Percentiles rank a stretch among this genome's conserved stretches.
Evolutionary conservation across 1,284 basidiomycete genomes (phyloP).

Genomic region (Anthracocystis panici-leucophaei): DNA sequence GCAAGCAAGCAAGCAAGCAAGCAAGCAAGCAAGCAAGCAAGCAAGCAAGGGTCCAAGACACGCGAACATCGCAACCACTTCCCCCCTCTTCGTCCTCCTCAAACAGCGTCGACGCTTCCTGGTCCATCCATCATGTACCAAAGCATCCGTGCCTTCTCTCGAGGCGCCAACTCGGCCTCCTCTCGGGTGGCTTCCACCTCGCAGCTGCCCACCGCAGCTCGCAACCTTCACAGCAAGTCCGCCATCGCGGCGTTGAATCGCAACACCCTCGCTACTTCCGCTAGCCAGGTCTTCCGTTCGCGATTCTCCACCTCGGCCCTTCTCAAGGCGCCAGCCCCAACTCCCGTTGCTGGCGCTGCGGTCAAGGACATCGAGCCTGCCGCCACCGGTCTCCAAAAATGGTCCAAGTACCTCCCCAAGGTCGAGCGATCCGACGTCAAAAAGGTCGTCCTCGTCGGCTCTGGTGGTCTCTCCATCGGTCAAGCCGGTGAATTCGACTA

Average conservation of each 20-base stretch:
- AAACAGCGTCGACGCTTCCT: background rate
- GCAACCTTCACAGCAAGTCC: constrained; percentile 36
- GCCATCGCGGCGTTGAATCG: constrained; percentile 27
- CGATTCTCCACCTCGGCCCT: constrained; percentile 48
- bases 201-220: constrained; percentile 26
- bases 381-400: constrained; percentile 60
- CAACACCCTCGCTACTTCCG: constrained; percentile 34
- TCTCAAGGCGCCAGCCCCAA: constrained; percentile 44
- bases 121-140: constrained; percentile 40
- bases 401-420: constrained; percentile 65
- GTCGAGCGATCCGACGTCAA: constrained; percentile 79
- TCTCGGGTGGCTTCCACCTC: constrained; percentile 44
- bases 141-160: constrained; percentile 44
- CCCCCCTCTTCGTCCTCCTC: constrained; percentile 1
- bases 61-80: constrained; percentile 4
- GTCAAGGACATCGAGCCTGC: constrained; percentile 57
- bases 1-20: background rate
- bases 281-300: constrained; percentile 42
- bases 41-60: background rate
- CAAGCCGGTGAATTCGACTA: constrained; percentile 99
- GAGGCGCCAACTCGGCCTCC: constrained; percentile 45
- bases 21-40: background rate
- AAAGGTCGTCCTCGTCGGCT: constrained; percentile 96
- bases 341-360: constrained; percentile 45
- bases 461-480: constrained; percentile 94